Conservation (phyloP, 345 rosid genomes). For the Linum lewisii region DNA sequence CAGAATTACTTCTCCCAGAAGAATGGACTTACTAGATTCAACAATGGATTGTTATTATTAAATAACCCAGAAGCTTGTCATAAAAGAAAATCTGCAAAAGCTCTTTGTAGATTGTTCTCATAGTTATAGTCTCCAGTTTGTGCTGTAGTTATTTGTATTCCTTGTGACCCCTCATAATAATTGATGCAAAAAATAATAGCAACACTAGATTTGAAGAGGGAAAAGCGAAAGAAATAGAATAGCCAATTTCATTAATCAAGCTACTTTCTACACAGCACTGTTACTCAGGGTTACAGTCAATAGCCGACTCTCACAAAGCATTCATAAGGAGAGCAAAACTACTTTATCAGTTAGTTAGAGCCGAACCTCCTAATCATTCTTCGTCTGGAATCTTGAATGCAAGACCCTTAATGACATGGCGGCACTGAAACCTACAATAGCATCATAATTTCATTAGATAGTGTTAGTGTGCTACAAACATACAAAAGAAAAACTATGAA, state of each 20-base stretch:
- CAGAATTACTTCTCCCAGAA: too few relatives aligned
- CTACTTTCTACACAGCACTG: neutral
- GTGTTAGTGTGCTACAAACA: neutral
- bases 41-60: too few relatives aligned
- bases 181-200: neutral
- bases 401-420: constrained; percentile 65
- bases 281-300: neutral
- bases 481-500: neutral
- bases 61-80: too few relatives aligned
- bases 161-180: neutral
- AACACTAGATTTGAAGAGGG: too few relatives aligned
- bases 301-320: neutral
- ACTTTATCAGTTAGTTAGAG: neutral
- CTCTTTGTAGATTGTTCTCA: neutral
- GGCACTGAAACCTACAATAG: constrained; percentile 69
- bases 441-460: neutral
- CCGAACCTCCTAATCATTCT: constrained; percentile 25
- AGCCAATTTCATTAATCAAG: neutral
- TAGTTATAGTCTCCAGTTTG: neutral
- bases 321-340: neutral
- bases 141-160: neutral
- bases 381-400: constrained; percentile 43
- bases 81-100: neutral
- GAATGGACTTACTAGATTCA: too few relatives aligned
- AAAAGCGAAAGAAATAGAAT: neutral